Conservation (phyloP, 2,329 filamentous ascomycete species). For the Whalleya microplaca region DNA sequence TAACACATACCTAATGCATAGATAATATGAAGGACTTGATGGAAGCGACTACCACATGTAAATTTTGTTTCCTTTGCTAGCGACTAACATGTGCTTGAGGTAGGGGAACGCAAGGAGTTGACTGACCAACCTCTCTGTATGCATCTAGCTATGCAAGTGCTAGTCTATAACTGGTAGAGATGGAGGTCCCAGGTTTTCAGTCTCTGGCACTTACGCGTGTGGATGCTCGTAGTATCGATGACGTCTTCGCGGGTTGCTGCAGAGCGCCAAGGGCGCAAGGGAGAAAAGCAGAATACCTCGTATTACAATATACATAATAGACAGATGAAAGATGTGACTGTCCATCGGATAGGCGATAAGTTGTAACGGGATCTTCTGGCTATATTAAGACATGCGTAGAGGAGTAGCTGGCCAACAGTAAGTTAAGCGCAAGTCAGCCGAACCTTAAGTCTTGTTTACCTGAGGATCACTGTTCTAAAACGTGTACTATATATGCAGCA, state of each 20-base stretch:
- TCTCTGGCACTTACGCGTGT: background rate
- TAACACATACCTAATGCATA: conserved; percentile 5
- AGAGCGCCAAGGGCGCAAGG: conserved; percentile 10
- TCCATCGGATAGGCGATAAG: background rate
- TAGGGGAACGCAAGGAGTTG: no score
- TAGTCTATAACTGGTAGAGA: background rate
- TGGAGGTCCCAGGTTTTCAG: background rate
- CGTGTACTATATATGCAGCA: background rate
- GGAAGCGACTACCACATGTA: no score
- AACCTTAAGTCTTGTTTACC: background rate
- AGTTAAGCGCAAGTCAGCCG: background rate
- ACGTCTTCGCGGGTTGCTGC: conserved; percentile 8
- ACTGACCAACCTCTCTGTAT: no score
- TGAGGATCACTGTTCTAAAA: background rate
- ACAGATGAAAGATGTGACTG: background rate
- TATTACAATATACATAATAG: background rate
- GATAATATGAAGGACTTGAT: conserved; percentile 2
- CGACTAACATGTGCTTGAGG: no score
- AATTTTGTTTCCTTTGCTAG: no score
- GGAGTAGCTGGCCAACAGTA: no score
- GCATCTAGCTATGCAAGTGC: background rate
- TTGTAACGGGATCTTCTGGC: no score
- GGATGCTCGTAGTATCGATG: background rate
- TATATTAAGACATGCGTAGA: no score
- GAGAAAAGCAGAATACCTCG: no score